phyloP scores from a whole-genome alignment of 345 rosid species.

The Gossypium turneri region DNA sequence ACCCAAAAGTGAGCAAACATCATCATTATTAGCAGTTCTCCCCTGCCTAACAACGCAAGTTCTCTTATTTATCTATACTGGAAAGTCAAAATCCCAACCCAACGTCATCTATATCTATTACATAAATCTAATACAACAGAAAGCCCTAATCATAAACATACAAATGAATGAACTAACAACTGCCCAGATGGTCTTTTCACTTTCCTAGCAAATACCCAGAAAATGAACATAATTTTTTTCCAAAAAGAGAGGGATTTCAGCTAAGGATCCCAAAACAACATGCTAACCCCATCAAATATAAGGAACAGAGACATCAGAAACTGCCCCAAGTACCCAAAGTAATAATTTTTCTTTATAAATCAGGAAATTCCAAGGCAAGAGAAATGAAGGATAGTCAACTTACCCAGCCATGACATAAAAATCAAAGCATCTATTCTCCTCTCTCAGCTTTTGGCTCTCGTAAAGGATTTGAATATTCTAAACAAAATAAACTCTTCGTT shows the following conservation, averaged over 20 bases:
- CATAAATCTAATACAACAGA: not conserved
- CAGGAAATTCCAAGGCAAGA: not conserved
- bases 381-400: not conserved
- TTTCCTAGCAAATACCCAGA: not conserved
- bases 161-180: not conserved
- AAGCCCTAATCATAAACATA: not conserved
- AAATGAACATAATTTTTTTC: not conserved
- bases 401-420: conserved; percentile 11
- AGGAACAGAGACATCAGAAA: not conserved
- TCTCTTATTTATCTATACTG: not conserved
- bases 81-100: not conserved
- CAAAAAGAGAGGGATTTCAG: not conserved
- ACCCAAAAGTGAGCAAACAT: conserved; percentile 7
- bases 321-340: not conserved
- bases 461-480: not conserved
- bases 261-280: not conserved
- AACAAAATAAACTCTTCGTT: not conserved
- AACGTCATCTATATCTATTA: not conserved
- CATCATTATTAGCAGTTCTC: not conserved
- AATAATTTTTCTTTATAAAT: not conserved
- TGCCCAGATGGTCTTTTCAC: not conserved
- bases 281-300: not conserved
- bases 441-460: not conserved
- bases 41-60: not conserved
- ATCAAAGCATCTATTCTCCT: conserved; percentile 2